Evolutionary conservation across 2,329 filamentous ascomycete species (phyloP).

Genomic region (Lachnellula arida): DNA sequence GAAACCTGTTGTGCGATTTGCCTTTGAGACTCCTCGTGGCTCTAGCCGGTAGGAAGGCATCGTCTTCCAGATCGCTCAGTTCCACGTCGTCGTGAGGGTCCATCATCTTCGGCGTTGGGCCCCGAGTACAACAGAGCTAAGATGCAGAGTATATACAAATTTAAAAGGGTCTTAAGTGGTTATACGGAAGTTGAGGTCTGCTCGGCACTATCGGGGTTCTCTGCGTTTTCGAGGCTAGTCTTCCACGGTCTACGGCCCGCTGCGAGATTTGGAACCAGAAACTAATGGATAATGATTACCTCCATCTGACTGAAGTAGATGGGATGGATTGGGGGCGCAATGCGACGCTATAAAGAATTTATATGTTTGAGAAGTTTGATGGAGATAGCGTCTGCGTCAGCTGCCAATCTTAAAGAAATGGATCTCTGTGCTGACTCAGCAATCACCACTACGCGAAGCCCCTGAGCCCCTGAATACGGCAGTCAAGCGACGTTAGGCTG

Average conservation of each 20-base stretch:
- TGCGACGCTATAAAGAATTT: too few relatives aligned
- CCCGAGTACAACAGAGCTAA: neutral
- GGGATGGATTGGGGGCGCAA: too few relatives aligned
- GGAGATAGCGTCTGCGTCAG: too few relatives aligned
- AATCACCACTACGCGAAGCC: too few relatives aligned
- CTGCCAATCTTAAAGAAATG: too few relatives aligned
- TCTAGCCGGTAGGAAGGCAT: conserved; percentile 1
- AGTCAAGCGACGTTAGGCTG: too few relatives aligned
- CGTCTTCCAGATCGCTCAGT: neutral
- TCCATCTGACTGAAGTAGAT: too few relatives aligned
- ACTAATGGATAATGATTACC: too few relatives aligned
- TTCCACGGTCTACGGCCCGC: neutral
- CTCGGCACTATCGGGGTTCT: neutral
- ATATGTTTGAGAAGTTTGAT: too few relatives aligned
- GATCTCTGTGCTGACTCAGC: too few relatives aligned
- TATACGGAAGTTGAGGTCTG: neutral
- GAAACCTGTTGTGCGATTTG: neutral
- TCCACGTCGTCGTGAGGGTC: neutral
- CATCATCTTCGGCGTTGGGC: neutral
- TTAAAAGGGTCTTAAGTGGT: neutral
- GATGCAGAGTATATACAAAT: neutral
- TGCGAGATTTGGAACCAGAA: too few relatives aligned
- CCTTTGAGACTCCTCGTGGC: neutral
- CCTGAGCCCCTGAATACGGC: too few relatives aligned
- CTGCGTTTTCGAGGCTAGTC: neutral